Evolutionary conservation across 2,329 filamentous ascomycete species (phyloP).

Genomic region (Kalaharituber pfeilii): DNA sequence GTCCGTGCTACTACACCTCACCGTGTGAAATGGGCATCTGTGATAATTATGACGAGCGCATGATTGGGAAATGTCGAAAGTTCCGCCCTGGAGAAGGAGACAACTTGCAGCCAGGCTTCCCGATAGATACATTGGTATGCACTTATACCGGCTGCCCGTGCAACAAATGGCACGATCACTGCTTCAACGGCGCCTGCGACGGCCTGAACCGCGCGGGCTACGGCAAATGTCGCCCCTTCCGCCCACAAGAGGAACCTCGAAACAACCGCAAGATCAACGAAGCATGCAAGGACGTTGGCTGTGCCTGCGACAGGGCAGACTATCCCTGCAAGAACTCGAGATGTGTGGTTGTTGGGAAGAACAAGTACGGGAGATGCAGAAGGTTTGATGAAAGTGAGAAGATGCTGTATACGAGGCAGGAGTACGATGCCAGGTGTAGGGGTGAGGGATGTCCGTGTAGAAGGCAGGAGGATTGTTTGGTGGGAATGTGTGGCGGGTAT

Average conservation of each 20-base stretch:
- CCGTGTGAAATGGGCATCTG: not conserved
- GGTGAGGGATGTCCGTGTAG: not conserved
- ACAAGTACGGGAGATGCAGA: not conserved
- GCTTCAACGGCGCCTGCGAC: not conserved
- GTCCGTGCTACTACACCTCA: not conserved
- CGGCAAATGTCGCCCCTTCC: not conserved
- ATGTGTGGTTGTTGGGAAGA: not conserved
- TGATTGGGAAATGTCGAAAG: not conserved
- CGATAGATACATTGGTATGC: not conserved
- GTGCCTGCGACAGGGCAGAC: not conserved
- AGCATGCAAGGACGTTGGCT: not conserved
- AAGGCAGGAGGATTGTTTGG: not conserved
- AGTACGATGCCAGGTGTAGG: not conserved
- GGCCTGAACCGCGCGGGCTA: not conserved
- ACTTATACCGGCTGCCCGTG: not conserved
- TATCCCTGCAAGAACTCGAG: not conserved
- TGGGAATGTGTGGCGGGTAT: not conserved
- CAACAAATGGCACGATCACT: slow-evolving; percentile 1
- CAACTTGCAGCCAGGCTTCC: not conserved
- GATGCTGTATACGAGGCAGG: not conserved
- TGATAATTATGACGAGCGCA: not conserved
- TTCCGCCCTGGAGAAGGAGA: not conserved
- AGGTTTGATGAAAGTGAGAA: not conserved
- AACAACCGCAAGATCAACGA: not conserved
- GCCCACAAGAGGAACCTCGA: not conserved